Conservation (phyloP, 768 basidiomycete species). For the Tubosaeta sp. region DNA sequence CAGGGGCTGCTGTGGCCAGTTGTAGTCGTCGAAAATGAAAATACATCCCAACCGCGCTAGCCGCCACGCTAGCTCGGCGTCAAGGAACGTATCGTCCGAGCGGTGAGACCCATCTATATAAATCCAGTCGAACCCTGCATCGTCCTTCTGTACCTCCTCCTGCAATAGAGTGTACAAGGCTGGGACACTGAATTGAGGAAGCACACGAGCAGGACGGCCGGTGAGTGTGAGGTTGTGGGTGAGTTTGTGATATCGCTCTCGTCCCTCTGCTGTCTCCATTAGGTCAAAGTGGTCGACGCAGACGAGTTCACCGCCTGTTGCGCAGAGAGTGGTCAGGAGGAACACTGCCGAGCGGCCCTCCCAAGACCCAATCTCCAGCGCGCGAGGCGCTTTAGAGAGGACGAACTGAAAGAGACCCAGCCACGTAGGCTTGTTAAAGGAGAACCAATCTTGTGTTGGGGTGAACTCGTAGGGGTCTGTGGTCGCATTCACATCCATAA, state of each 20-base stretch:
- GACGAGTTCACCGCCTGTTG: slow-evolving; percentile 40
- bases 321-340: slow-evolving; percentile 46
- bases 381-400: slow-evolving; percentile 37
- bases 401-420: slow-evolving; percentile 37
- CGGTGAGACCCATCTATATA: slow-evolving; percentile 59
- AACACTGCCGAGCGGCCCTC: slow-evolving; percentile 62
- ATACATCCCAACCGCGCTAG: slow-evolving; percentile 47
- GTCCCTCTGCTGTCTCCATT: slow-evolving; percentile 43
- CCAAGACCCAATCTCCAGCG: slow-evolving; percentile 58
- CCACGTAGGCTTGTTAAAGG: slow-evolving; percentile 43
- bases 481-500: slow-evolving; percentile 1
- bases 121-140: slow-evolving; percentile 53
- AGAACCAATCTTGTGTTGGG: slow-evolving; percentile 55
- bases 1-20: slow-evolving; percentile 46
- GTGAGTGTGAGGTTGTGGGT: slow-evolving; percentile 45
- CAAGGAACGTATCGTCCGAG: slow-evolving; percentile 58
- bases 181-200: slow-evolving; percentile 51
- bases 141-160: slow-evolving; percentile 37
- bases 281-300: slow-evolving; percentile 62
- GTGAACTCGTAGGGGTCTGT: slow-evolving; percentile 39
- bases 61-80: slow-evolving; percentile 56
- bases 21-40: slow-evolving; percentile 57
- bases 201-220: slow-evolving; percentile 41
- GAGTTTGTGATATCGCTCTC: slow-evolving; percentile 40
- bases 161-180: slow-evolving; percentile 43